Base-by-base conservation (phyloP, 345 rosid genomes). In the Salix koriyanagi region DNA sequence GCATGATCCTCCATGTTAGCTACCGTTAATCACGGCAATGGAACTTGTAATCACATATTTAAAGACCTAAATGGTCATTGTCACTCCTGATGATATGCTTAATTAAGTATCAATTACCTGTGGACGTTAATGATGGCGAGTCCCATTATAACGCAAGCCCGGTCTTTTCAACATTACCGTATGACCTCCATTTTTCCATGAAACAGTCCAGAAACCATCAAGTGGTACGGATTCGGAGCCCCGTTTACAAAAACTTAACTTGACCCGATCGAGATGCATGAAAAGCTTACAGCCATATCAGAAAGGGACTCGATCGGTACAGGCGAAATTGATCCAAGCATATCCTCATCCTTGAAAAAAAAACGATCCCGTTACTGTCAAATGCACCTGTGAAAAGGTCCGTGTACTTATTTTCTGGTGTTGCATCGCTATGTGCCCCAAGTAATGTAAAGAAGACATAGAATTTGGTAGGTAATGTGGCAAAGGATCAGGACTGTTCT, bases 1-100 rank as follows among this genome's bases (percentile, higher is more conserved):
- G 71, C 80, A 71, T 48, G 75, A 48, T 71, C 75, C 41, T 50
- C 5, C 75, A 71, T 30, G 76, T 71, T 52, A 65, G 14, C 36
- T 42, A 10, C 42, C 76, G 70, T 77, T 36, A 12, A 77, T 64
- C 37, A 9, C 50, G 80, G 66, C 69, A 30, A 14, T 23, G 56
- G 56, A 60, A 44, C 15, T 41, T 39, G 44, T 11, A 76, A 4
- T 41, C 75, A 26, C 44, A 28, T 65, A 8, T 14, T 16, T n/a
- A 48, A 5, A 62, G n/a, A 19, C n/a, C 62, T 28, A n/a, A 30
- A 44, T 13, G 16, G 73, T 68, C 42, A 56, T 41, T 23, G 26
- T 76, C 78, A 67, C 28, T 54, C 6, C 67, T 18, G 16, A 6
- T 36, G 23, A 41, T 37, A 18, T 52, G 41, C 48, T 11, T 44